These are phyloP conservation scores for Cairneyella variabilis DNA, from an alignment of 495 filamentous ascomycete species.

Conservation along the genomic window DNA sequence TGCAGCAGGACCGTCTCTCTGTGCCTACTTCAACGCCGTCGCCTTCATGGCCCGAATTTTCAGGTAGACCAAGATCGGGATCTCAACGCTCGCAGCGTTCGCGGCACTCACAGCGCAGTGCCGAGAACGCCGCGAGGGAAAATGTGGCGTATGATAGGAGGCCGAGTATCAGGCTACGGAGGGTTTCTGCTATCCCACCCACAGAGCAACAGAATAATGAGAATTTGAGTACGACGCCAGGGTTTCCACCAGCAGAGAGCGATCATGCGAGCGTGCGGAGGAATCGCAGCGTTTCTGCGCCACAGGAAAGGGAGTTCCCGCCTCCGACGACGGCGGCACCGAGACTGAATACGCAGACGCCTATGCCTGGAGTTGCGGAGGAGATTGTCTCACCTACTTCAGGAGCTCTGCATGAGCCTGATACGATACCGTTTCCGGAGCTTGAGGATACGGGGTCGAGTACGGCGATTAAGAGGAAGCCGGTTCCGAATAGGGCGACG, in stretches of 20 bases:
- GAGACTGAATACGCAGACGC: neutral
- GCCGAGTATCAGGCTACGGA: constrained; percentile 14
- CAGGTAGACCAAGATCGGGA: neutral
- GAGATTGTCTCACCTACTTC: constrained; percentile 30
- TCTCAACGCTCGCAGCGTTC: neutral
- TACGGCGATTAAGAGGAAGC: constrained; percentile 21
- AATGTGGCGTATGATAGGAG: neutral
- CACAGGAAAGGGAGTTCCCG: neutral
- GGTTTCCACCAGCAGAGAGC: neutral
- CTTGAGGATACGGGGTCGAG: neutral
- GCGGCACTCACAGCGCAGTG: neutral
- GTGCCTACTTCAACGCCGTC: too few species aligned
- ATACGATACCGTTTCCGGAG: constrained; percentile 18
- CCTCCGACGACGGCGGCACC: neutral
- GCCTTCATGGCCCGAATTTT: too few species aligned
- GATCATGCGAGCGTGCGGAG: neutral
- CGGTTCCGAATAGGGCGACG: constrained; percentile 24
- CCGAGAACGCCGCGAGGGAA: neutral
- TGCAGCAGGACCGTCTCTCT: neutral
- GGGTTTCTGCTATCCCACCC: constrained; percentile 7
- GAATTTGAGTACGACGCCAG: neutral
- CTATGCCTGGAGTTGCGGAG: constrained; percentile 38
- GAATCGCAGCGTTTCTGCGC: constrained; percentile 21
- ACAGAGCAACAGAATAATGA: neutral
- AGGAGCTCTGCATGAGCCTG: constrained; percentile 32